Percentiles rank a stretch among this genome's conserved stretches.
phyloP scores from a whole-genome alignment of 2,329 filamentous ascomycete species.

The Phoma sp. region DNA sequence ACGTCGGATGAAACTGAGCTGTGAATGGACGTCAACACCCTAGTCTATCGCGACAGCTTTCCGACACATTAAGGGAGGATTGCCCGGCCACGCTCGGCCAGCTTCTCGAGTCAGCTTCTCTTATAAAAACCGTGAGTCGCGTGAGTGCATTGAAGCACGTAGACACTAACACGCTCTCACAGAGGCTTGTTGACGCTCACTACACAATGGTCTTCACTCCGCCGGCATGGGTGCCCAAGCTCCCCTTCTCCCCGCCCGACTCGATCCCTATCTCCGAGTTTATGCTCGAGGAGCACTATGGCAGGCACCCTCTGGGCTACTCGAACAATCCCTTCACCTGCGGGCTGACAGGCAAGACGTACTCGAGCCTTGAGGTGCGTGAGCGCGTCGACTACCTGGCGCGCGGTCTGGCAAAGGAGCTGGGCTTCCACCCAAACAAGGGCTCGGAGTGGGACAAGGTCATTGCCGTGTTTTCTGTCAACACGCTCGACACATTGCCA shows the following conservation, averaged over 20 bases:
- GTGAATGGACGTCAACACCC: background rate
- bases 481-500: constrained; percentile 81
- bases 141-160: background rate
- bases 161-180: background rate
- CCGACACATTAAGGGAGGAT: constrained; percentile 1
- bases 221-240: constrained; percentile 67
- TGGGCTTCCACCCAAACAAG: constrained; percentile 73
- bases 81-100: constrained; percentile 10
- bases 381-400: constrained; percentile 72
- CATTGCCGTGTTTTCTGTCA: constrained; percentile 77
- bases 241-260: constrained; percentile 74
- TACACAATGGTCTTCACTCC: constrained; percentile 62
- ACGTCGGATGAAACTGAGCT: background rate
- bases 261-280: constrained; percentile 78
- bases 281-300: constrained; percentile 75
- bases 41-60: background rate
- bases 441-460: constrained; percentile 85
- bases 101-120: constrained; percentile 1
- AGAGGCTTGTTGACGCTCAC: background rate
- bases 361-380: constrained; percentile 68
- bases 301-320: constrained; percentile 67
- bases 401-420: constrained; percentile 71
- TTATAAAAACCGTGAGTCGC: background rate
- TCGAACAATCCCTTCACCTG: constrained; percentile 79
- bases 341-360: constrained; percentile 73